Conservation (phyloP, 2,329 filamentous ascomycete genomes). For the Scortechinia acanthostroma region DNA sequence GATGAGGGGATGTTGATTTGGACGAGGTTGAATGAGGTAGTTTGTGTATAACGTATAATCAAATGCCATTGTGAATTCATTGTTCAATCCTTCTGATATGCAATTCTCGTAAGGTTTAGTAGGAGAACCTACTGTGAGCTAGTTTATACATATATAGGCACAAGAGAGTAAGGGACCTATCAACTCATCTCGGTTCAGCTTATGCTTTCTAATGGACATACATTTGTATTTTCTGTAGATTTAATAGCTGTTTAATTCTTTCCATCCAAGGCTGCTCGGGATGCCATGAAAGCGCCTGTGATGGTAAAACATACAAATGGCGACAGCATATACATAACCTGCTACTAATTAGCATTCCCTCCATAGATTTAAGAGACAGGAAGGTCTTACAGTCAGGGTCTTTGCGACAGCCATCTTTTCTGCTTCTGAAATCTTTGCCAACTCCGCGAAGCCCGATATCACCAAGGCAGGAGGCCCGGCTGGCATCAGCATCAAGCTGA, state of each 20-base stretch:
- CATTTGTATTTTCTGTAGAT: no score
- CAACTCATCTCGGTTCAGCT: no score
- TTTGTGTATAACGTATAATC: no score
- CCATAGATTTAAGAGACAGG: background rate
- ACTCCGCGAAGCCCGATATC: slow-evolving; percentile 38
- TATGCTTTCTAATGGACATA: no score
- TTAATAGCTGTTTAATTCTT: background rate
- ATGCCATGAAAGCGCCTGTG: background rate
- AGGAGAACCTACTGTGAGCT: no score
- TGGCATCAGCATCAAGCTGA: slow-evolving; percentile 51
- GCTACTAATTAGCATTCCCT: background rate
- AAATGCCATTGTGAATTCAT: no score
- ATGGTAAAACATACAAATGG: background rate
- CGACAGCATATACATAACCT: slow-evolving; percentile 1
- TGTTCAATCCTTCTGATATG: no score
- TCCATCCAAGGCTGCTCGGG: background rate
- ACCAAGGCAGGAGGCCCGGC: slow-evolving; percentile 45
- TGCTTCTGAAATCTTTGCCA: background rate
- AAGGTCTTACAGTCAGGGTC: background rate
- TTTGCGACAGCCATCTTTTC: background rate
- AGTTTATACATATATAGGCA: no score
- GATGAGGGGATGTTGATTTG: no score
- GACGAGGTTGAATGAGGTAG: no score
- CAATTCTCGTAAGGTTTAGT: no score
- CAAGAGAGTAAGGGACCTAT: no score